Conservation (phyloP, 257 asterid genomes). For the Plantago ovata region DNA sequence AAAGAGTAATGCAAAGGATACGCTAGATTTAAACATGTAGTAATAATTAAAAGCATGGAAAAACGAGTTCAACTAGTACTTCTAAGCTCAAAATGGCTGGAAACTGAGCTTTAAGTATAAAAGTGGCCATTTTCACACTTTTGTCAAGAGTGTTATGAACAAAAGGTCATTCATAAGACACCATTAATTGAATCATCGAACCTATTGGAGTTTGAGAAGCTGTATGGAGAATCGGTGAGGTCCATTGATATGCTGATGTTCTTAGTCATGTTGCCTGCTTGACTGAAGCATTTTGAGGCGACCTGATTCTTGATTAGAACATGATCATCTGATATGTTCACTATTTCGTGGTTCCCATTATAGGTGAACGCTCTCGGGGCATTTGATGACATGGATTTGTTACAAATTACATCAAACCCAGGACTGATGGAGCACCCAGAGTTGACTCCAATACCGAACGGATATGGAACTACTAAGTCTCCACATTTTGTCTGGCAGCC, state of each 20-base stretch:
- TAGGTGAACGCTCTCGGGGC: conserved; percentile 1
- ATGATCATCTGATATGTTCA: conserved; percentile 2
- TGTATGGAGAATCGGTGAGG: conserved; percentile 19
- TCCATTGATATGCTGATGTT: neutral
- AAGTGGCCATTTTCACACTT: too few relatives aligned
- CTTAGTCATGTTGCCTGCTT: conserved; percentile 8
- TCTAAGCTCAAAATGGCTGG: too few relatives aligned
- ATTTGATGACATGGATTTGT: conserved; percentile 4
- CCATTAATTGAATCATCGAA: too few relatives aligned
- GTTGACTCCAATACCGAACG: conserved; percentile 30
- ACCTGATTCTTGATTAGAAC: conserved; percentile 23
- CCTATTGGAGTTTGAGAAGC: conserved; percentile 24
- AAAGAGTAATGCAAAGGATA: too few relatives aligned
- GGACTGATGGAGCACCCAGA: conserved; percentile 23
- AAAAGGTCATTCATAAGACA: too few relatives aligned
- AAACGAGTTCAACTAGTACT: too few relatives aligned
- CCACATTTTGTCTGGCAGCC: conserved; percentile 14
- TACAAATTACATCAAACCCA: conserved; percentile 24
- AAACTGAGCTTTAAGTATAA: too few relatives aligned
- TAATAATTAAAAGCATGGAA: too few relatives aligned
- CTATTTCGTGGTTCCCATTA: conserved; percentile 14
- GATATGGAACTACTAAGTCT: conserved; percentile 20
- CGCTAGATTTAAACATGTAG: too few relatives aligned
- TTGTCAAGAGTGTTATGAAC: too few relatives aligned
- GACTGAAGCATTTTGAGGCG: conserved; percentile 9